Evolutionary conservation across 495 filamentous ascomycete genomes (phyloP).

Genomic region (Tetracladium setigerum): DNA sequence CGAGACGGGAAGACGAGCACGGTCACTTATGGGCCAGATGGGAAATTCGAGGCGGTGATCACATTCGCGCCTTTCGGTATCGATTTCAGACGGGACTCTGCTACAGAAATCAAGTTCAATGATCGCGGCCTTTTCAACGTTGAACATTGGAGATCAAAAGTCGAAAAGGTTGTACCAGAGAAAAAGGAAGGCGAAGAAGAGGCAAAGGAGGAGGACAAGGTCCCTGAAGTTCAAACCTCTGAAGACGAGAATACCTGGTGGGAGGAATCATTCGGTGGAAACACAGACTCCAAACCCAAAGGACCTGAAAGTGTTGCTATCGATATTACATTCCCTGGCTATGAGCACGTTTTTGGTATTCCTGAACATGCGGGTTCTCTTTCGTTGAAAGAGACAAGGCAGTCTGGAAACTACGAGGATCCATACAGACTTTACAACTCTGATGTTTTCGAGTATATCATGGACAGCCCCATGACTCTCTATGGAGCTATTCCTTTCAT

Average conservation of each 20-base stretch:
- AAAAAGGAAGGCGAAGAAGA: slow-evolving; percentile 44
- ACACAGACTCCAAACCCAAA: slow-evolving; percentile 86
- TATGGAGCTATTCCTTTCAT: slow-evolving; percentile 95
- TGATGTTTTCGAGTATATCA: slow-evolving; percentile 95
- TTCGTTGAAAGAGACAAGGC: slow-evolving; percentile 81
- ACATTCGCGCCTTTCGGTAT: slow-evolving; percentile 74
- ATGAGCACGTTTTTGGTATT: slow-evolving; percentile 89
- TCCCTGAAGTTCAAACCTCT: slow-evolving; percentile 6
- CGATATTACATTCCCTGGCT: slow-evolving; percentile 87
- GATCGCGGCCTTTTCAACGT: slow-evolving; percentile 80
- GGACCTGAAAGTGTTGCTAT: slow-evolving; percentile 83
- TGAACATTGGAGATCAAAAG: slow-evolving; percentile 92
- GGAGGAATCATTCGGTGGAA: slow-evolving; percentile 93
- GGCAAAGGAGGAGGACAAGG: slow-evolving; percentile 18
- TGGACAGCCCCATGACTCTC: slow-evolving; percentile 96
- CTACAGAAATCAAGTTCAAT: slow-evolving; percentile 82
- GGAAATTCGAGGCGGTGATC: slow-evolving; percentile 72
- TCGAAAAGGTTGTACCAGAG: slow-evolving; percentile 46
- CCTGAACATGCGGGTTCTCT: slow-evolving; percentile 87
- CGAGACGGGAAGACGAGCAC: slow-evolving; percentile 59
- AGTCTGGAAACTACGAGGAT: slow-evolving; percentile 73
- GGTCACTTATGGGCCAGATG: slow-evolving; percentile 71
- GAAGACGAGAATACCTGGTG: slow-evolving; percentile 82
- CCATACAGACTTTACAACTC: slow-evolving; percentile 96
- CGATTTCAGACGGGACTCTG: slow-evolving; percentile 75